Conservation (phyloP, 164 flowering plant genomes). For the Tetrastigma voinierianum region DNA sequence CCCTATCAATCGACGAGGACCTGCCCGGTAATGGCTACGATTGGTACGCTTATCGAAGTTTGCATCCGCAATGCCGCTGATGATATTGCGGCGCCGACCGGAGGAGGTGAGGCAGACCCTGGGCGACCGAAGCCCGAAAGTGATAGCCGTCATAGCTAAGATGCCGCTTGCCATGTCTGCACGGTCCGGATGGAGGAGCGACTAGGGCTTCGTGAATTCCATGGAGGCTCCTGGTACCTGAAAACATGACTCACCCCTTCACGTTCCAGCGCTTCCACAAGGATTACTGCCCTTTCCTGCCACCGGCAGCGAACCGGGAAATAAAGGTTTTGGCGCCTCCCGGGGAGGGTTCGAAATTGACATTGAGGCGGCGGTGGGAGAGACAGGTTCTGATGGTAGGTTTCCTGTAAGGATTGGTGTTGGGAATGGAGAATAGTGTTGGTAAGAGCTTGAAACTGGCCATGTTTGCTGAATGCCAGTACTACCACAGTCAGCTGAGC, state of each 20-base stretch:
- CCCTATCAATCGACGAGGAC: slow-evolving; percentile 74
- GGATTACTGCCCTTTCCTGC: slow-evolving; percentile 66
- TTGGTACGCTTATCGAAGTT: slow-evolving; percentile 61
- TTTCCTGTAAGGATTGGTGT: too few relatives aligned
- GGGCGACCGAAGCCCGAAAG: slow-evolving; percentile 58
- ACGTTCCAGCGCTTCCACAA: slow-evolving; percentile 73
- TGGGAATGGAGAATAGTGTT: too few relatives aligned
- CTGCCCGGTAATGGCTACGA: slow-evolving; percentile 73
- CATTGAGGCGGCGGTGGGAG: too few relatives aligned
- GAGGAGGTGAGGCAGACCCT: slow-evolving; percentile 80
- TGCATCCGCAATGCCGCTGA: slow-evolving; percentile 75
- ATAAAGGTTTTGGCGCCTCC: slow-evolving; percentile 6
- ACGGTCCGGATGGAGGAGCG: slow-evolving; percentile 55
- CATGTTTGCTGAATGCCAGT: too few relatives aligned
- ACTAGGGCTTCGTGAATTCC: slow-evolving; percentile 79
- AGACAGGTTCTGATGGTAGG: too few relatives aligned
- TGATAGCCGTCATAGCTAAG: slow-evolving; percentile 77
- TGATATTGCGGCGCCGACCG: slow-evolving; percentile 80
- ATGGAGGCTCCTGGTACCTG: slow-evolving; percentile 69
- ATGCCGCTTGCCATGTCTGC: slow-evolving; percentile 63
- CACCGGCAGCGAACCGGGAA: slow-evolving; percentile 41
- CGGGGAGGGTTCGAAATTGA: too few relatives aligned
- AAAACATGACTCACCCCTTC: slow-evolving; percentile 56
- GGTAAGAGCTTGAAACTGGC: too few relatives aligned
- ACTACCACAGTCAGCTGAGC: too few relatives aligned